Base-by-base conservation (phyloP, 768 basidiomycete genomes). In the Podaxis rugospora region DNA sequence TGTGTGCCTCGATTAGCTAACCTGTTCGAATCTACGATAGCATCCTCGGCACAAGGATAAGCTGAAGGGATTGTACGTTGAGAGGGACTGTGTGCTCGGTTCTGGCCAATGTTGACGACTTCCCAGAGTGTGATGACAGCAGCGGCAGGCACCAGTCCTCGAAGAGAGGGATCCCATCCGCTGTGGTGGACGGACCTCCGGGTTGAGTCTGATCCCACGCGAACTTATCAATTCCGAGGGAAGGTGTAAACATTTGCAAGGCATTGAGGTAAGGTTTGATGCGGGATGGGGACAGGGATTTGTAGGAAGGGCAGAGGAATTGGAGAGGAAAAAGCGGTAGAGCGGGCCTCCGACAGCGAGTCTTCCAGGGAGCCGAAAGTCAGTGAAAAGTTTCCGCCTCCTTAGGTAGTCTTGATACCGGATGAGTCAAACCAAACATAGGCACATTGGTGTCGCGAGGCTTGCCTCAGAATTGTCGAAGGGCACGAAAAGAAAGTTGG, bases 1-100 rank as follows among this genome's bases (percentile, higher is more conserved):
- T 84, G 67, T 89, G 86, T 0, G 89, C 81, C 71, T 89, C 88
- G 62, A 88, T 80, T 40, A 87, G 85, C 57, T 75, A 75, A 2
- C 79, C 81, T 51, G 73, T 78, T 66, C 81, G 75, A 23, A 74
- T 73, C 66, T 88, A 87, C 3, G 87, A 74, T 35, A 87, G 73
- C 85, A 88, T 88, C 66, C 87, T 88, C 4, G 84, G 79, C 53
- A 77, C 74, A 52, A 85, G 80, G 5, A 55, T 74, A 32, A 32
- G 32, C 32, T 32, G 7, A 32, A 32, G 32, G 32, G 32, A 32
- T 7, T 32, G 32, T 9, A 32, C 32, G 64, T 75, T 80, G 2
- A 80, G 75, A 2, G 85, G 75, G 25, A 62, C 63, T 32, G 64
- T 66, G 62, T 86, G 78, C 28, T 79, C 27, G 7, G 64, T 62